A percentile compares a stretch with the other conserved stretches of the same genome.
Conservation (phyloP, 2,329 filamentous ascomycete species). For the Thermothelomyces thermophilus region DNA sequence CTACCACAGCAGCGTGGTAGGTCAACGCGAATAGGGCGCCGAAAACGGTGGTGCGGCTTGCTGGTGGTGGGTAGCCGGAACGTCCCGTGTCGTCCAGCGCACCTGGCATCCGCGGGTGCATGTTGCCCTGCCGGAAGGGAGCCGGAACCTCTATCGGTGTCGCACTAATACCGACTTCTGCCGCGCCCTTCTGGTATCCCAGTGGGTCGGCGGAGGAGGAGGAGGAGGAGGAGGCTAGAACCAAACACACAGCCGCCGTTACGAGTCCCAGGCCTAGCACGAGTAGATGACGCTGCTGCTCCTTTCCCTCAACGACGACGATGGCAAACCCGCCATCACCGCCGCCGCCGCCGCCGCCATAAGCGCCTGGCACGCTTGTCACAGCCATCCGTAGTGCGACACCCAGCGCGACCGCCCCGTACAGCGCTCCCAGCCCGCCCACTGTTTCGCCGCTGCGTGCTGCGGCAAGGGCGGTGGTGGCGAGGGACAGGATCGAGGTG, state of each 20-base stretch:
- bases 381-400: neutral
- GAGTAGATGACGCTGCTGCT: neutral
- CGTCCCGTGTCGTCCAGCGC: too few relatives aligned
- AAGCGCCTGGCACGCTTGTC: too few relatives aligned
- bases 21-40: constrained; percentile 78
- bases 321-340: neutral
- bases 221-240: too few relatives aligned
- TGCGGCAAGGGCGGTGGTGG: too few relatives aligned
- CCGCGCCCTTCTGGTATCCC: too few relatives aligned
- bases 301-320: neutral
- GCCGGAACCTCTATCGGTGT: too few relatives aligned
- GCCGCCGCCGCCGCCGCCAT: too few relatives aligned
- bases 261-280: neutral
- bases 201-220: too few relatives aligned
- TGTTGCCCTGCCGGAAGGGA: neutral
- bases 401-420: neutral
- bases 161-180: too few relatives aligned
- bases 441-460: neutral
- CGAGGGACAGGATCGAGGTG: neutral
- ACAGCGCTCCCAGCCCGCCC: neutral
- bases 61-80: neutral
- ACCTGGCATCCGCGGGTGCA: too few relatives aligned
- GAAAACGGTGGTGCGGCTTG: constrained; percentile 40
- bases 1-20: constrained; percentile 80
- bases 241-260: neutral